A percentile compares a stretch with the other conserved stretches of the same genome.
Conservation (phyloP, 352 stramenopile genomes). For the Globisporangium ultimum region DNA sequence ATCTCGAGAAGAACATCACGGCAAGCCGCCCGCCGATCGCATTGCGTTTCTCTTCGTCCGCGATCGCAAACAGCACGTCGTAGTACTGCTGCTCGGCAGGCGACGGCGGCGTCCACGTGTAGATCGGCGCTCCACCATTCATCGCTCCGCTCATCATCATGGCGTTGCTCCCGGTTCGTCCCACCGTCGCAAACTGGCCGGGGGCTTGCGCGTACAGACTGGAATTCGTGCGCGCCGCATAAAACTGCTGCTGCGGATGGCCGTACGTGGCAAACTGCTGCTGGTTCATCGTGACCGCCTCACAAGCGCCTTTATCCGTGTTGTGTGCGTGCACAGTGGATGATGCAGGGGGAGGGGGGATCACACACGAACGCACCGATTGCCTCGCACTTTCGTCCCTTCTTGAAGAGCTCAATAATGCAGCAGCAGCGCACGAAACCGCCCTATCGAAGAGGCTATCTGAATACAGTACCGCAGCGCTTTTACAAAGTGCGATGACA, state of each 20-base stretch:
- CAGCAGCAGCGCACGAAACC: not conserved
- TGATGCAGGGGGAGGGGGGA: not conserved
- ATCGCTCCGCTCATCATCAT: not conserved
- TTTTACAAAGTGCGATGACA: not conserved
- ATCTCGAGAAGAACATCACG: slow-evolving; percentile 92
- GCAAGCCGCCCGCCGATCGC: slow-evolving; percentile 86
- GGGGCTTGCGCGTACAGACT: slow-evolving; percentile 13
- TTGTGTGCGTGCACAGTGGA: not conserved
- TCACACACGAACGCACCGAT: not conserved
- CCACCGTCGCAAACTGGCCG: slow-evolving; percentile 35
- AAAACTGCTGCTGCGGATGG: slow-evolving; percentile 37
- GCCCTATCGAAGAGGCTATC: not conserved
- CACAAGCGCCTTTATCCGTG: not conserved
- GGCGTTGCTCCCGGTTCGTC: slow-evolving; percentile 21
- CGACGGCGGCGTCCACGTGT: slow-evolving; percentile 55
- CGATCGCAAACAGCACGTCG: slow-evolving; percentile 86
- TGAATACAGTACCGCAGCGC: not conserved
- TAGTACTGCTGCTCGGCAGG: slow-evolving; percentile 86
- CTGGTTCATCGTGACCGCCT: slow-evolving; percentile 29
- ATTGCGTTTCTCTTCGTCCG: slow-evolving; percentile 82
- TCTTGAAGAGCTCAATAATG: not conserved
- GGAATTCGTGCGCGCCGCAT: slow-evolving; percentile 28
- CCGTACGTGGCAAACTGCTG: slow-evolving; percentile 61
- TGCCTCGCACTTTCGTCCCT: not conserved
- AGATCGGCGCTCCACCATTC: slow-evolving; percentile 17